Evolutionary conservation across 208 protist genomes (phyloP), one percentile per base, ranked within the genome.

Genomic region (Trypanosoma avium): DNA sequence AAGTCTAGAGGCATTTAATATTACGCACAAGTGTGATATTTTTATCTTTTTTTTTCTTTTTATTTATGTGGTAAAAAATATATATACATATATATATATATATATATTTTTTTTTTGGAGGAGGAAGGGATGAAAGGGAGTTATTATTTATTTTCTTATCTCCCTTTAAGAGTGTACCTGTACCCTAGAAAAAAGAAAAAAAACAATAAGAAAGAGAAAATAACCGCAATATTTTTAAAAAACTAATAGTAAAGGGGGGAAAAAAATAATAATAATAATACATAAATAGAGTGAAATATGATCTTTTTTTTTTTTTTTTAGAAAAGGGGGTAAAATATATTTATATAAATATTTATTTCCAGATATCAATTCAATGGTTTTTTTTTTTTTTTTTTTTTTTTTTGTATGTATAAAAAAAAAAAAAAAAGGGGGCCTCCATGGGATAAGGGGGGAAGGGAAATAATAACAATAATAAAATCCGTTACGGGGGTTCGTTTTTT

Each of bases 1-100:
- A 95, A 64, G 60, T 95, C 86, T 0, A 95, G 70, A 12, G 88
- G 75, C 83, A 92, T 95, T 4, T 35, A 35, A 46, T 36, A 33
- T n/a, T 38, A 7, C 15, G 24, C 12, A 26, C 57, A n/a, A 8
- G 10, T 6, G 24, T 29, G 40, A 4, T 54, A 33, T 35, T 49
- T 17, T 55, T 58, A 21, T 58, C 12, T 10, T 12, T 43, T 24
- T 58, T 19, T 43, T 19, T 58, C 42, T 58, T 58, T 42, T 58
- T 13, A 12, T 59, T 24, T 35, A 35, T 5, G 10, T 4, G n/a
- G n/a, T n/a, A n/a, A n/a, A n/a, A n/a, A n/a, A n/a, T n/a, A n/a
- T n/a, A n/a, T n/a, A n/a, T n/a, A n/a, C n/a, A n/a, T n/a, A n/a
- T n/a, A n/a, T n/a, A n/a, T n/a, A n/a, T n/a, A n/a, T n/a, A n/a